These are phyloP conservation scores for Xylaria telfairii DNA, from an alignment of 495 filamentous ascomycete genomes.

Conservation along the genomic window DNA sequence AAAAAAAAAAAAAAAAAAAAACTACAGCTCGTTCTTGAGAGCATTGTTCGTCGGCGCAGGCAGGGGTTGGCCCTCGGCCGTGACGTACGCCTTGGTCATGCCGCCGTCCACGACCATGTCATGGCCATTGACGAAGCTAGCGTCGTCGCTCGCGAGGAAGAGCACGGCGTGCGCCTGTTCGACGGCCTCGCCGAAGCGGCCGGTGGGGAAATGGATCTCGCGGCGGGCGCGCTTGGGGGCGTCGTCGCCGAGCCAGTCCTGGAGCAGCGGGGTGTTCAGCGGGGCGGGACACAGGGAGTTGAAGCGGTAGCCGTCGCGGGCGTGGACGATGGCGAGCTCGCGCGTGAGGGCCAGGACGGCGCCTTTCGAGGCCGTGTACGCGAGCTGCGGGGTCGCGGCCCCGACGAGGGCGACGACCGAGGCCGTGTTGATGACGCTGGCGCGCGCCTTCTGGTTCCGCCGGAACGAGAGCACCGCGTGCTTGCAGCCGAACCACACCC, in stretches of 20 bases:
- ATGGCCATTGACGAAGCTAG: conserved; percentile 87
- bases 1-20: no score
- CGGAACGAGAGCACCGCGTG: conserved; percentile 85
- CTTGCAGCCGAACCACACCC: conserved; percentile 96
- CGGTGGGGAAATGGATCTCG: conserved; percentile 92
- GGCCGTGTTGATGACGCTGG: conserved; percentile 92
- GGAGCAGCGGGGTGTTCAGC: conserved; percentile 83
- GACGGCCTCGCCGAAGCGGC: conserved; percentile 94
- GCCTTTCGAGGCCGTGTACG: conserved; percentile 95
- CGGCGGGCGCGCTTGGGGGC: conserved; percentile 79
- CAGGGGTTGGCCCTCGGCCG: conserved; percentile 79
- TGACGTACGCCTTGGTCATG: conserved; percentile 95
- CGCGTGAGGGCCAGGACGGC: conserved; percentile 87
- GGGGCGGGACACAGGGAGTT: conserved; percentile 93
- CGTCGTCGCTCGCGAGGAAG: conserved; percentile 93
- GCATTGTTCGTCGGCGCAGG: conserved; percentile 75
- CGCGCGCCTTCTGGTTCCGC: conserved; percentile 76
- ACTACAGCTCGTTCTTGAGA: conserved; percentile 41
- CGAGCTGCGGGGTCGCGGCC: conserved; percentile 90
- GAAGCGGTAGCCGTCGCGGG: conserved; percentile 84
- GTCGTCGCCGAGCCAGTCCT: conserved; percentile 95
- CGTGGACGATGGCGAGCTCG: conserved; percentile 83
- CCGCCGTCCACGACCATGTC: conserved; percentile 98
- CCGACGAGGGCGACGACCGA: conserved; percentile 92
- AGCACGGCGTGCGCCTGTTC: conserved; percentile 95